Conservation (phyloP, 306 rosid species). For the Aeschynomene evenia region DNA sequence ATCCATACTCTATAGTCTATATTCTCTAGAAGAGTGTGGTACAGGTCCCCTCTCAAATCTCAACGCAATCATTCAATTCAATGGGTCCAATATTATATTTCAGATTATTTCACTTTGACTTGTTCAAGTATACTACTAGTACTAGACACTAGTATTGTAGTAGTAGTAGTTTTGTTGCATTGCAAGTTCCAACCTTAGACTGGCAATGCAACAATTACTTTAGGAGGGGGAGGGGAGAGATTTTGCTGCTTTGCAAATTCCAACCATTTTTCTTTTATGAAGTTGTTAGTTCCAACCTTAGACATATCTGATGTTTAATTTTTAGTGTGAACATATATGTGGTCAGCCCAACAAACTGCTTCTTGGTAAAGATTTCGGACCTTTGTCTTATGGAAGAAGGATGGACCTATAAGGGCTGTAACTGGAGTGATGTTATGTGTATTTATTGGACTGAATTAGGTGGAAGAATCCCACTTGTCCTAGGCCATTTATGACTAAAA, state of each 20-base stretch:
- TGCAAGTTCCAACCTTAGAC: background rate
- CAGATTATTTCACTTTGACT: background rate
- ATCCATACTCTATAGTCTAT: no score
- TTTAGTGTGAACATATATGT: no score
- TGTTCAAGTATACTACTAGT: no score
- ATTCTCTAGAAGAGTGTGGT: no score
- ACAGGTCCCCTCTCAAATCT: constrained; percentile 14
- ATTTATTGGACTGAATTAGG: background rate
- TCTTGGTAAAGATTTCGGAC: background rate
- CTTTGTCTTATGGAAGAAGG: background rate
- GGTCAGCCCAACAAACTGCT: background rate
- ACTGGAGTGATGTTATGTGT: background rate
- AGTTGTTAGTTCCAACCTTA: no score
- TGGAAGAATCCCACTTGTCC: background rate
- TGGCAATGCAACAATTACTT: background rate
- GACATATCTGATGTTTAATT: no score
- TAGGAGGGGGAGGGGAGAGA: no score
- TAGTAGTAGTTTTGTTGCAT: no score
- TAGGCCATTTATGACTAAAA: background rate
- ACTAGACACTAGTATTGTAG: no score
- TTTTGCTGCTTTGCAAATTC: no score
- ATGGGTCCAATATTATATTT: background rate
- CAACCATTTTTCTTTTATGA: no score
- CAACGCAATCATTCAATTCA: constrained; percentile 9
- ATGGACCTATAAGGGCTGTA: background rate